Conservation (phyloP, 2,329 filamentous ascomycete genomes). For the Alternaria sp. region DNA sequence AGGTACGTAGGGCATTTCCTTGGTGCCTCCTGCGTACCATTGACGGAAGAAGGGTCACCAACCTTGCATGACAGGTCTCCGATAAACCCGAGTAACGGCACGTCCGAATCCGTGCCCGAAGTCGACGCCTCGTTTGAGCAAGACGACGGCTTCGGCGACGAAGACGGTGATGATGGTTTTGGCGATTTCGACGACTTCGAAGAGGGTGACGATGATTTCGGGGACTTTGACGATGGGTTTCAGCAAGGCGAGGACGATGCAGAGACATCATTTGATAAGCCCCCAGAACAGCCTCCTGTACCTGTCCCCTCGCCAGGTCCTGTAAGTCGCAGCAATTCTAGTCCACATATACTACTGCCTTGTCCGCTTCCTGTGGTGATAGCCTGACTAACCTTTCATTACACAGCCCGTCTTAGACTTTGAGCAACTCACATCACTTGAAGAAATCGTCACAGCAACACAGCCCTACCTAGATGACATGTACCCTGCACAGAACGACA, state of each 20-base stretch:
- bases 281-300: constrained; percentile 51
- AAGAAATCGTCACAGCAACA: constrained; percentile 67
- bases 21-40: constrained; percentile 61
- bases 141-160: constrained; percentile 29
- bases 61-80: constrained; percentile 62
- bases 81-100: constrained; percentile 51
- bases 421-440: constrained; percentile 64
- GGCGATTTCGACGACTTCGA: constrained; percentile 72
- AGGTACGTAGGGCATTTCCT: constrained; percentile 64
- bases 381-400: constrained; percentile 40
- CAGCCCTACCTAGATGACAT: constrained; percentile 69
- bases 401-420: constrained; percentile 72
- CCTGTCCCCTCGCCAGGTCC: constrained; percentile 55
- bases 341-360: constrained; percentile 49
- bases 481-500: constrained; percentile 60
- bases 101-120: constrained; percentile 15
- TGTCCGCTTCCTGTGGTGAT: constrained; percentile 35
- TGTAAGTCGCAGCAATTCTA: constrained; percentile 58
- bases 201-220: constrained; percentile 57
- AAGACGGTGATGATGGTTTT: constrained; percentile 62
- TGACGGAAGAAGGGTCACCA: constrained; percentile 69
- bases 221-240: constrained; percentile 61
- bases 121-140: constrained; percentile 21
- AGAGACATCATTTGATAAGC: constrained; percentile 52
- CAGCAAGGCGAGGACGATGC: constrained; percentile 51